Evolutionary conservation across 371 early-diverging fungal genomes (phyloP), one percentile per base, ranked within the genome.

Genomic region (Coelomomyces lativittatus): DNA sequence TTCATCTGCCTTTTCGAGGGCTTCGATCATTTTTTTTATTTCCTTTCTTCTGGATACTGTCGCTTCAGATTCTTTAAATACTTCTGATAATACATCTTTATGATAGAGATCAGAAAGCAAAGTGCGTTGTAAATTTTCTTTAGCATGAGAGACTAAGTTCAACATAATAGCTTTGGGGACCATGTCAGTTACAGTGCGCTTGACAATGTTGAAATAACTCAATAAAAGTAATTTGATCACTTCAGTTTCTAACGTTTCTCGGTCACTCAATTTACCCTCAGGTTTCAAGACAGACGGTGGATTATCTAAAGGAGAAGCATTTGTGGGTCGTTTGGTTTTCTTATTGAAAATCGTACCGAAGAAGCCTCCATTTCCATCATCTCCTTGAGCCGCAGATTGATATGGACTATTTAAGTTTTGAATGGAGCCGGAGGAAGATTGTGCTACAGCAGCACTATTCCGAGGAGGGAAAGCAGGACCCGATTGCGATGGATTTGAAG

Each of bases 121-220:
- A 59, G 89, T 90, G 28, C 89, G 74, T 63, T 98, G 99, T 43
- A 98, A 73, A 28, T 85, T 83, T 34, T 91, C 87, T 65, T 88
- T 90, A 28, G 92, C 71, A 51, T 76, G 76, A 41, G 64, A 70
- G 2, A 98, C 97, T 29, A 98, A 71, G 62, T 96, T 93, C 27
- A 87, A 72, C 93, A 97, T 96, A 52, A 97, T 86, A 7, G 98
- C 90, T 59, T 98, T 98, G 38, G 99, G 99, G 1, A 98, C 88
- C 68, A 96, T 84, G 59, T 98, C 98, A 36, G 91, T 78, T 49
- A 91, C 80, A 4, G 92, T 97, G 45, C 91, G 83, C 71, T 97
- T 97, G 44, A 96, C 91, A 61, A 97, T 91, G 56, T 86, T 84
- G 61, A 81, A 95, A 67, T 99, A 97, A 3, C 91, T 90, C 50